Evolutionary conservation across 805 yeast species (phyloP), one percentile per base, ranked within the genome.

Genomic region (Tetrapisispora taiwanensis): DNA sequence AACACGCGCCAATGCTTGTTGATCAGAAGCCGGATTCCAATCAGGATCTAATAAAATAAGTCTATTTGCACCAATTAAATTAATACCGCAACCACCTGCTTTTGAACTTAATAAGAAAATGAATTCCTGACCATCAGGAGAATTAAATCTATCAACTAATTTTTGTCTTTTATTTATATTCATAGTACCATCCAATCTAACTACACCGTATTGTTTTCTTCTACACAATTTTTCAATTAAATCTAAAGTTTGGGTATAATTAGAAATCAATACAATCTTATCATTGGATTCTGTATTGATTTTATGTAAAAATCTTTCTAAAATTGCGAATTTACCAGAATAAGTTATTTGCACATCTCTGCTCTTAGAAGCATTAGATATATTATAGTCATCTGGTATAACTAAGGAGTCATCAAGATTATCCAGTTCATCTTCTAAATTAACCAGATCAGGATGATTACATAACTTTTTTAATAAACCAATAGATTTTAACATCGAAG

Each of bases 21-120:
- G 97, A 59, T 90, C 98, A 1, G 95, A 82, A 0, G 98, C 97
- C 0, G 98, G 98, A 57, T 90, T 90, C 98, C 98, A 92, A 61
- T 92, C 98, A 0, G 84, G 84, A 60, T 92, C 98, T 58, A 92
- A 71, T 39, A 92, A 68, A 18, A 92, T 77, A 49, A 92, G 69
- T 49, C 98, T 73, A 52, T 92, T 92, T 2, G 97, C 98, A 12
- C 98, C 98, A 55, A 92, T 90, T 54, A 92, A 73, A 61, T 92
- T 92, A 56, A 92, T 86, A 66, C 98, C 98, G 70, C 98, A 92
- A 1, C 98, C 98, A 54, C 98, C 98, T 1, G 98, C 98, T 63
- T 92, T 92, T 7, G 95, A 85, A 59, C 95, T 85, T 42, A 92
- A 69, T 47, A 92, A 69, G 54, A 92, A 92, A 2, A 92, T 79